phyloP scores from a whole-genome alignment of 352 stramenopile species.

The Globisporangium cylindrosporum region DNA sequence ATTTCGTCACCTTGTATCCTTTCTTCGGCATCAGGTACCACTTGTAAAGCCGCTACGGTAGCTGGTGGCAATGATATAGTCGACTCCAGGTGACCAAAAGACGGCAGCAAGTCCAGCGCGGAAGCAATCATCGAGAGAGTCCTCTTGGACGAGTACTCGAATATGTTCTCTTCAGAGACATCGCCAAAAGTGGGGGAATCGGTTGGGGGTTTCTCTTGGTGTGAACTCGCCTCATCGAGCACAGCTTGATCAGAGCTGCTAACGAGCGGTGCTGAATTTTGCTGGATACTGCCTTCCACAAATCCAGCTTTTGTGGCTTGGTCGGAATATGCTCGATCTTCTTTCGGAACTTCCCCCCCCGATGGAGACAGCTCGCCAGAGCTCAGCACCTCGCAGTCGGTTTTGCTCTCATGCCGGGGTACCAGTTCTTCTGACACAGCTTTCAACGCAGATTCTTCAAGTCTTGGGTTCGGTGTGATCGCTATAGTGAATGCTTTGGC shows the following conservation, averaged over 20 bases:
- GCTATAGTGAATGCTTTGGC: neutral
- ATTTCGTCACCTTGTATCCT: neutral
- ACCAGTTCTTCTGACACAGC: neutral
- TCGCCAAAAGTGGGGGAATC: neutral
- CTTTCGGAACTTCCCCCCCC: neutral
- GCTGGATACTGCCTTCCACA: neutral
- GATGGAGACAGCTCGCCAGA: neutral
- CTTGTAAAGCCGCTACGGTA: neutral
- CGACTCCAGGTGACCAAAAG: conserved; percentile 13
- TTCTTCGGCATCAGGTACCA: conserved; percentile 3
- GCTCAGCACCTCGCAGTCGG: neutral
- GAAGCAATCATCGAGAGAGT: conserved; percentile 34
- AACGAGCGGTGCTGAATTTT: neutral
- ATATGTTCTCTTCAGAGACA: conserved; percentile 3
- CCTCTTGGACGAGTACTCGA: conserved; percentile 37
- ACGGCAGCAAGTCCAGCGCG: conserved; percentile 34
- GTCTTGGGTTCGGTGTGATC: neutral
- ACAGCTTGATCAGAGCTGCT: neutral
- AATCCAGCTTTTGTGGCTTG: neutral
- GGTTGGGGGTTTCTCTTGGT: neutral
- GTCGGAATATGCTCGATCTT: neutral
- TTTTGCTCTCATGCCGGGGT: neutral
- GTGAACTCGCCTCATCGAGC: neutral
- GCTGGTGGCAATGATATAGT: neutral
- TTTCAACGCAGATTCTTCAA: neutral